Evolutionary conservation across 805 yeast genomes (phyloP), one percentile per base, ranked within the genome.

Genomic region (Scheffersomyces coipomensis): DNA sequence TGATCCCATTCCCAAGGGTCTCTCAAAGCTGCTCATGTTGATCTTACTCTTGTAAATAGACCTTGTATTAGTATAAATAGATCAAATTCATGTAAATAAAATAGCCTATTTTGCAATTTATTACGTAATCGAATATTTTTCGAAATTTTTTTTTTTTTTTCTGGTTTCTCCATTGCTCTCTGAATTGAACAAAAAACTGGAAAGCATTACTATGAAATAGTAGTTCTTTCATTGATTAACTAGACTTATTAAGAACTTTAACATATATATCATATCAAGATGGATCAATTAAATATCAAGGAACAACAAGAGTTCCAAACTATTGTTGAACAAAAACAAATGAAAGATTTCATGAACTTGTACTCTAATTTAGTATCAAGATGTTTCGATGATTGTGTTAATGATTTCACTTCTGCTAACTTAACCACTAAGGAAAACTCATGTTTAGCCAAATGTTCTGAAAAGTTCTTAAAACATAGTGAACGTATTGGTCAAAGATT

Each of bases 401-500:
- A 90, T 65, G 99, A 93, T 66, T 91, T 93, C 81, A 93, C 99
- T 42, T 88, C 98, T 31, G 82, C 84, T 61, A 80, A 81, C 59
- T 78, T 93, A 61, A 83, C 96, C 46, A 65, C 81, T 56, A 88
- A 85, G 73, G 99, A 93, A 68, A 81, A 81, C 49, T 57, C 81
- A 19, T 93, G 99, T 71, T 79, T 93, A 46, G 73, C 80, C 75
- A 86, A 85, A 67, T 93, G 99, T 66, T 85, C 97, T 35, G 98
- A 91, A 68, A 93, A 93, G 76, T 93, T 93, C 80, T 78, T 93
- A 73, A 93, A 93, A 66, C 98, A 91, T 75, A 82, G 91, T 66
- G 99, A 93, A 73, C 84, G 99, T 65, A 96, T 93, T 42, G 99
- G 99, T 33, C 91, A 86, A 69, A 83, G 98, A 71, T 93, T 93